Evolutionary conservation across 805 yeast species (phyloP), one percentile per base, ranked within the genome.

Genomic region (Scheffersomyces amazonensis): DNA sequence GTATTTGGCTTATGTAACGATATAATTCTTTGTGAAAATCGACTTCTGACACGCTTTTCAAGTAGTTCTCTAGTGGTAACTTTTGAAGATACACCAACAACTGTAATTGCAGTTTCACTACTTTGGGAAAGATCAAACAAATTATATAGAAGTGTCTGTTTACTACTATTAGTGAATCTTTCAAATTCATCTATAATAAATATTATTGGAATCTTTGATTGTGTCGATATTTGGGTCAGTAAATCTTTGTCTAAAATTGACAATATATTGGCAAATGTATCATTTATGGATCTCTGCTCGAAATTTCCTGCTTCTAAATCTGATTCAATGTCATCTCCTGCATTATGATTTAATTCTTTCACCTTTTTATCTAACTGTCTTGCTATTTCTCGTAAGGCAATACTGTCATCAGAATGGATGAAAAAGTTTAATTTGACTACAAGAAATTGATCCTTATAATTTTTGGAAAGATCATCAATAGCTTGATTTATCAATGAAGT

Each of bases 141-240:
- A 50, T 90, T 91, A 57, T 93, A 93, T 4, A 93, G 62, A 35
- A 93, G 66, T 0, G 96, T 85, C 58, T 93, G 99, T 46, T 87
- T 81, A 11, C 75, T 70, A 39, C 77, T 81, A 10, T 69, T 66
- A 0, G 96, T 82, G 62, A 83, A 93, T 27, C 72, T 68, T 38
- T 93, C 97, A 40, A 91, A 76, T 50, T 90, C 95, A 40, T 93
- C 98, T 40, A 93, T 76, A 2, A 88, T 62, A 49, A 93, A 82
- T 0, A 93, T 64, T 3, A 93, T 75, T 0, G 96, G 78, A 17
- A 81, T 66, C 28, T 64, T 49, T 39, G 39, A 47, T 16, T 35
- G 46, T 13, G 43, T 32, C 2, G 15, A 15, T n/a, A 11, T 23
- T 21, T 20, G 30, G 6, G 16, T 8, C 5, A 13, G 30, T 13